These are phyloP conservation scores for Ogataea methylovora DNA, from an alignment of 805 yeast species.

Conservation along the genomic window DNA sequence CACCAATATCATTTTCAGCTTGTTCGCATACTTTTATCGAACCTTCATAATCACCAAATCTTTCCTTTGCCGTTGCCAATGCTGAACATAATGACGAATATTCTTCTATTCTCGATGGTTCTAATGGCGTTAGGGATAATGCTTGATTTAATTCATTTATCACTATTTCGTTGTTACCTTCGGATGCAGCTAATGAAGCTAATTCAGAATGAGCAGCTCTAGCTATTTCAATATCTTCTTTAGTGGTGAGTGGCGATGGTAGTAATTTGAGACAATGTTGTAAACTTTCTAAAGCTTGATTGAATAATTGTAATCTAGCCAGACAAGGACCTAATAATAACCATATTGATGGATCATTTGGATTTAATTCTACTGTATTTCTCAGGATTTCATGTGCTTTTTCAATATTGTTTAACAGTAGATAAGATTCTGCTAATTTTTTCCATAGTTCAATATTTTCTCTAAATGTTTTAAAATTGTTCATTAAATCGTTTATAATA, in stretches of 20 bases:
- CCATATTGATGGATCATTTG: slow-evolving; percentile 35
- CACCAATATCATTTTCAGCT: slow-evolving; percentile 38
- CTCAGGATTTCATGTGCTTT: slow-evolving; percentile 36
- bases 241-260: slow-evolving; percentile 24
- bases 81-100: slow-evolving; percentile 47
- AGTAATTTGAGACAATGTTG: slow-evolving; percentile 35
- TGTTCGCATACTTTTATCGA: slow-evolving; percentile 44
- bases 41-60: slow-evolving; percentile 40
- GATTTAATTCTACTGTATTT: slow-evolving; percentile 13
- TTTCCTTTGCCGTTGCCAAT: slow-evolving; percentile 41
- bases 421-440: slow-evolving; percentile 46
- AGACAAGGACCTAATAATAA: slow-evolving; percentile 42
- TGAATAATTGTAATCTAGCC: slow-evolving; percentile 32
- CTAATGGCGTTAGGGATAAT: slow-evolving; percentile 39
- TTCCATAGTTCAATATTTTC: slow-evolving; percentile 34
- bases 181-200: slow-evolving; percentile 46
- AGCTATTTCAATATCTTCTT: slow-evolving; percentile 36
- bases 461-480: slow-evolving; percentile 28
- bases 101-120: slow-evolving; percentile 35
- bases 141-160: slow-evolving; percentile 43
- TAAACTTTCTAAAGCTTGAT: slow-evolving; percentile 41
- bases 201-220: slow-evolving; percentile 48
- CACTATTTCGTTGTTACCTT: slow-evolving; percentile 42
- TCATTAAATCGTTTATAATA: slow-evolving; percentile 30
- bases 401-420: slow-evolving; percentile 37